phyloP scores from a whole-genome alignment of 139 green algal species.

The Eudorina sp. region DNA sequence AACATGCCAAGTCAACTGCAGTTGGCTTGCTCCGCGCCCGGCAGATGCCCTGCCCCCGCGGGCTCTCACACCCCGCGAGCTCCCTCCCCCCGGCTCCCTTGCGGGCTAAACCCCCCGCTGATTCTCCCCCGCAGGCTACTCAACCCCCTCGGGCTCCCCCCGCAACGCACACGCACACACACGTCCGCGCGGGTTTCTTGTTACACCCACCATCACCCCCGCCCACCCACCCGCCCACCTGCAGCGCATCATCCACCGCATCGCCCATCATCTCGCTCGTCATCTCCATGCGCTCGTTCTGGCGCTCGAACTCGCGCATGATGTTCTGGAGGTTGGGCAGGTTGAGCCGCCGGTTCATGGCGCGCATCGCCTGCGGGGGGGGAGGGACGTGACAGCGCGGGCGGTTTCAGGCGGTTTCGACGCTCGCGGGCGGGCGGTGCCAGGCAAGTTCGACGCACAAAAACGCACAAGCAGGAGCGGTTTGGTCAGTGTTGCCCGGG shows the following conservation, averaged over 20 bases:
- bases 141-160: not conserved
- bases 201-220: not conserved
- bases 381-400: not conserved
- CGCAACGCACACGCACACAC: not conserved
- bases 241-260: slow-evolving; percentile 95
- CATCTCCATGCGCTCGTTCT: slow-evolving; percentile 99
- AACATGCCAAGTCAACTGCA: no score
- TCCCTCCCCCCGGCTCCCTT: no score
- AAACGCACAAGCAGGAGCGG: no score
- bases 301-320: slow-evolving; percentile 96
- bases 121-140: not conserved
- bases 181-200: not conserved
- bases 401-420: no score
- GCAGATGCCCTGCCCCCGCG: no score
- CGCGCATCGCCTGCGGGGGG: slow-evolving; percentile 85
- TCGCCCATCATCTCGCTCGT: slow-evolving; percentile 97
- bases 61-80: no score
- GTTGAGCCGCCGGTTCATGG: slow-evolving; percentile 98
- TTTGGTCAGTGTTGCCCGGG: no score
- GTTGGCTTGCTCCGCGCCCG: no score
- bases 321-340: slow-evolving; percentile 91
- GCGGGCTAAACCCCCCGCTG: not conserved
- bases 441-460: no score
- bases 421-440: no score
- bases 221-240: slow-evolving; percentile 59